Evolutionary conservation across 768 basidiomycete species (phyloP), one percentile per base, ranked within the genome.

Genomic region (Psilocybe tampanensis): DNA sequence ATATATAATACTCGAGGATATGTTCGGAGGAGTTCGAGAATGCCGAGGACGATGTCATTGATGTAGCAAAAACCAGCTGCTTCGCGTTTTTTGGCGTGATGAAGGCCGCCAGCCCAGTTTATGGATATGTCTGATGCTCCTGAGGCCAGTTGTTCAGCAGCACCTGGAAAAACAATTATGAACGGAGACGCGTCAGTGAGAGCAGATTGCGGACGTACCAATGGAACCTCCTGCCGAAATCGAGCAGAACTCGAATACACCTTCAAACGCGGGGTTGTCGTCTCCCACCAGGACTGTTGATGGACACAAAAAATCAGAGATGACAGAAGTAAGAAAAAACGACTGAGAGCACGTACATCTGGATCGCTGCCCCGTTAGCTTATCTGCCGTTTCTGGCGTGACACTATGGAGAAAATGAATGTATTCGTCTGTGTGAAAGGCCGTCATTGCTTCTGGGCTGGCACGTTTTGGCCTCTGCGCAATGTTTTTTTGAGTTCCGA

Each of bases 51-150:
- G 68, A 98, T 99, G 71, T 95, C 92, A 72, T 99, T 99, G 74
- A 98, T 88, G 76, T 98, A 99, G 79, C 97, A 99, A 74, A 99
- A 99, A 11, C 97, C 97, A 7, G 91, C 92, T 0, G 96, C 97
- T 75, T 98, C 97, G 55, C 92, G 85, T 72, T 98, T 98, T 76
- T 99, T 98, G 19, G 97, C 97, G 71, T 99, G 97, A 74, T 99
- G 97, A 3, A 99, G 81, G 1, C 97, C 97, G 8, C 97, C 97
- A 0, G 97, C 94, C 97, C 95, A 98, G 74, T 98, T 97, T 59
- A 98, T 92, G 0, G 89, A 86, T 51, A 98, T 98, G 72, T 98
- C 96, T 61, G 94, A 80, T 1, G 89, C 79, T 2, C 95, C 95
- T 2, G 84, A 83, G 48, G 90, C 82, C 56, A 98, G 78, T 19